These are phyloP conservation scores for Rhizopus sp. DNA, from an alignment of 371 early-diverging fungal species.

Conservation along the genomic window DNA sequence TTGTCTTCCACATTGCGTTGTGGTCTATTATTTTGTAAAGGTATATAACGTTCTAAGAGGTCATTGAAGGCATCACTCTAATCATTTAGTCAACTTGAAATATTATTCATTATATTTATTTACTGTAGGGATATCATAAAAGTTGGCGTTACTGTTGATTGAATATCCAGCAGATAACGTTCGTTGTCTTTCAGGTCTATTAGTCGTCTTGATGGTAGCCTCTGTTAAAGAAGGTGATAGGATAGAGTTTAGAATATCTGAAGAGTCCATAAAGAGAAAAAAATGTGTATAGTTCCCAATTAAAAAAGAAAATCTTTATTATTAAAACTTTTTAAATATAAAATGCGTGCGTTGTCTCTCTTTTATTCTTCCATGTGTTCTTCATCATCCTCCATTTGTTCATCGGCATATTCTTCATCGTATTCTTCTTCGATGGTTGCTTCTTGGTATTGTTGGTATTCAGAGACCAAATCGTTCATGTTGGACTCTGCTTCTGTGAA, in stretches of 20 bases:
- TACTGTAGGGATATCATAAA: constrained; percentile 65
- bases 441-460: constrained; percentile 98
- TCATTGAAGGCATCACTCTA: constrained; percentile 62
- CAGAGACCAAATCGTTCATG: constrained; percentile 96
- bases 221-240: background rate
- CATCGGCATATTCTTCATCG: constrained; percentile 26
- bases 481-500: constrained; percentile 93
- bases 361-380: constrained; percentile 39
- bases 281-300: no score
- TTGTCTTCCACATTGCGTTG: constrained; percentile 46
- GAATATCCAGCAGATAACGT: constrained; percentile 28
- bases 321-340: background rate
- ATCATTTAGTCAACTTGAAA: background rate
- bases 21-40: constrained; percentile 50
- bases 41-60: constrained; percentile 51
- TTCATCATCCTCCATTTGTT: constrained; percentile 54
- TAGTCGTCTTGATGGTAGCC: background rate
- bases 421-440: constrained; percentile 74
- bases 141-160: constrained; percentile 46
- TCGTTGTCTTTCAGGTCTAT: constrained; percentile 17
- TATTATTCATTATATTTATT: no score
- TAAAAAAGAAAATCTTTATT: background rate
- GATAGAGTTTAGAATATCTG: constrained; percentile 2
- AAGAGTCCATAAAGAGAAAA: background rate
- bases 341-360: background rate